phyloP scores from a whole-genome alignment of 2,329 filamentous ascomycete species.

The Xylogone sp. region DNA sequence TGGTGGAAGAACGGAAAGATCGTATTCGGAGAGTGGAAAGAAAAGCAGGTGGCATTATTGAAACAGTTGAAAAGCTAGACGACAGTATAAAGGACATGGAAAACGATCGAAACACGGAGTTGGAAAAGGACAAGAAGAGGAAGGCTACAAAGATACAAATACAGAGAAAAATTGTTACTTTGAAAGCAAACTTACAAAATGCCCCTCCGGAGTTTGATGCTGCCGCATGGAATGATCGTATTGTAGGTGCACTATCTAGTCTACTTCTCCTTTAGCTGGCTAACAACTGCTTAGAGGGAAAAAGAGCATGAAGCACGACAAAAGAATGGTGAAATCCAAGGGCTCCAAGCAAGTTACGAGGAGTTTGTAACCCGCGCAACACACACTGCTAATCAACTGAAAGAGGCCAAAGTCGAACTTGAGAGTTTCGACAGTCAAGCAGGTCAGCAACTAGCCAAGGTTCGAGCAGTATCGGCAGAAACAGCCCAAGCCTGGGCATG shows the following conservation, averaged over 20 bases:
- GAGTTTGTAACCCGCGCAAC: constrained; percentile 34
- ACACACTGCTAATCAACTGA: constrained; percentile 35
- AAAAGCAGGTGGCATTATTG: constrained; percentile 40
- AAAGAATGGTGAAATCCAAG: constrained; percentile 37
- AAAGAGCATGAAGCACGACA: constrained; percentile 55
- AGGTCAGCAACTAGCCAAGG: constrained; percentile 67
- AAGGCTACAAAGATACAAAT: constrained; percentile 47
- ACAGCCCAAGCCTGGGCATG: constrained; percentile 73
- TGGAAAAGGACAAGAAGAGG: constrained; percentile 41
- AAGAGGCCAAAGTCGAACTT: constrained; percentile 44
- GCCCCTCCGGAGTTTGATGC: constrained; percentile 65
- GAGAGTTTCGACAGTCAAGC: constrained; percentile 65
- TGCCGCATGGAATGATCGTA: constrained; percentile 66
- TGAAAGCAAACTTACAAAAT: constrained; percentile 62
- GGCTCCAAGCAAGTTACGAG: constrained; percentile 18
- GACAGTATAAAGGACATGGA: constrained; percentile 35
- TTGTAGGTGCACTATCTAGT: constrained; percentile 48
- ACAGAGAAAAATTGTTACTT: constrained; percentile 54
- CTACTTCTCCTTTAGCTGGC: not conserved
- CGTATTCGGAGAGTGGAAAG: constrained; percentile 52
- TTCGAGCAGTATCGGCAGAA: constrained; percentile 59
- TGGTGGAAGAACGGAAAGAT: constrained; percentile 50
- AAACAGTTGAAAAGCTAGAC: constrained; percentile 37
- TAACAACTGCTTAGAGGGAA: constrained; percentile 39
- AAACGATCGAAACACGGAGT: constrained; percentile 43